Evolutionary conservation across 2,329 filamentous ascomycete genomes (phyloP).

Genomic region (Teratosphaeria pseudoeucalypti): DNA sequence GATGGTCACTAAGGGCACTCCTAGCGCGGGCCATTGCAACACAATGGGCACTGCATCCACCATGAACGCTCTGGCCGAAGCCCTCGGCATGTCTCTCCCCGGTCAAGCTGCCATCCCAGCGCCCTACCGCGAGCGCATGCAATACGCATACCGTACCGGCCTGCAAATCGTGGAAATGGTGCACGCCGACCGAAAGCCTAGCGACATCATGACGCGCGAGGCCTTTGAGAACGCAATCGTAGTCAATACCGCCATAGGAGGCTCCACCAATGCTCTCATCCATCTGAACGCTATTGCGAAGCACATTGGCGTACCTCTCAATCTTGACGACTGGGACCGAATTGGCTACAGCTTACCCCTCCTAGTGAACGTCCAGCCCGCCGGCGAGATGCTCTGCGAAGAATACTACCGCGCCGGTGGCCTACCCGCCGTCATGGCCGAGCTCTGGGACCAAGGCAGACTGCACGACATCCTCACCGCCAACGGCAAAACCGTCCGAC

Average conservation of each 20-base stretch:
- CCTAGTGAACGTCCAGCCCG: conserved; percentile 46
- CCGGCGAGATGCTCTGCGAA: conserved; percentile 43
- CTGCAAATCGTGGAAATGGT: conserved; percentile 24
- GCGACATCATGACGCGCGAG: conserved; percentile 45
- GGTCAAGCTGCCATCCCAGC: conserved; percentile 21
- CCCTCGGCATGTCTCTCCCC: conserved; percentile 22
- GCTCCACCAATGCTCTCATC: conserved; percentile 48
- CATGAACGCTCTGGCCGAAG: conserved; percentile 24
- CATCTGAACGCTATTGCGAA: conserved; percentile 46
- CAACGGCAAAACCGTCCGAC: conserved; percentile 37
- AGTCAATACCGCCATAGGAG: conserved; percentile 45
- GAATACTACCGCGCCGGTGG: conserved; percentile 47
- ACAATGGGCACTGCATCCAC: conserved; percentile 24
- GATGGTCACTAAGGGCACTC: conserved; percentile 19
- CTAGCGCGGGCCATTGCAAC: conserved; percentile 22
- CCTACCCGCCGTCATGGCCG: conserved; percentile 43
- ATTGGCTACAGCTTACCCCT: conserved; percentile 42
- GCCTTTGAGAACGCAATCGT: conserved; percentile 49
- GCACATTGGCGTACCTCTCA: conserved; percentile 42
- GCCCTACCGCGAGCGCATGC: conserved; percentile 20
- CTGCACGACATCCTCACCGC: conserved; percentile 37
- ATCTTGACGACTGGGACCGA: conserved; percentile 45
- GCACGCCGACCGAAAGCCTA: conserved; percentile 28
- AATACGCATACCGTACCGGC: conserved; percentile 21
- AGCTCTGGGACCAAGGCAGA: conserved; percentile 40